Evolutionary conservation across 768 basidiomycete species (phyloP), one percentile per base, ranked within the genome.

Genomic region (Paxillus rubicundulus): DNA sequence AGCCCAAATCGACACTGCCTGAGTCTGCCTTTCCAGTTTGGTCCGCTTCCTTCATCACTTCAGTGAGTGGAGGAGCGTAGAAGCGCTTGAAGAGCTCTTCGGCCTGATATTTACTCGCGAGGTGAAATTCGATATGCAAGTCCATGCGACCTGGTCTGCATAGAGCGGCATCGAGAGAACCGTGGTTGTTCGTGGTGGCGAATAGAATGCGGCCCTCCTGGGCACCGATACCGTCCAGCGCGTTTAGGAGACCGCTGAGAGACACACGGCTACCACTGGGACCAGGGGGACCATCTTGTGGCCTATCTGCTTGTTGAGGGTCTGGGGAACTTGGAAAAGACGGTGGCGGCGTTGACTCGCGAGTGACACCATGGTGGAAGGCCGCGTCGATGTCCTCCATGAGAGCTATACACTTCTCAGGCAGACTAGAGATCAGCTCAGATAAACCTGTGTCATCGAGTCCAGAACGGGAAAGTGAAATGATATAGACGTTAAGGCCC

Each of bases 361-460:
- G 74, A 38, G 46, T 72, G 45, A 78, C 57, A 18, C 71, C 70
- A 40, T 72, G 74, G 30, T 71, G 71, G 69, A 91, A 87, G 2
- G 87, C 89, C 2, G 84, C 87, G 58, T 92, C 90, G 49, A 92
- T 85, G 63, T 92, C 90, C 65, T 92, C 89, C 81, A 92, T 89
- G 33, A 92, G 74, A 5, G 84, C 81, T 50, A 92, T 85, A 60
- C 85, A 89, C 57, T 76, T 75, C 51, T 82, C 76, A n/a, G 89
- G 89, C 2, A 90, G 74, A 2, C 75, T 72, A 9, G 78, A 74
- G 53, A 89, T 81, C 39, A 89, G 72, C 37, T 80, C 74, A 47
- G 73, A 76, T 21, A 89, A 77, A 8, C 70, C 64, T 2, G 74
- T 71, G 63, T 90, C 89, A 60, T 89, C 86, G 40, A 91, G 65